Evolutionary conservation across 805 yeast genomes (phyloP).

Genomic region (Osmozyma mogii): DNA sequence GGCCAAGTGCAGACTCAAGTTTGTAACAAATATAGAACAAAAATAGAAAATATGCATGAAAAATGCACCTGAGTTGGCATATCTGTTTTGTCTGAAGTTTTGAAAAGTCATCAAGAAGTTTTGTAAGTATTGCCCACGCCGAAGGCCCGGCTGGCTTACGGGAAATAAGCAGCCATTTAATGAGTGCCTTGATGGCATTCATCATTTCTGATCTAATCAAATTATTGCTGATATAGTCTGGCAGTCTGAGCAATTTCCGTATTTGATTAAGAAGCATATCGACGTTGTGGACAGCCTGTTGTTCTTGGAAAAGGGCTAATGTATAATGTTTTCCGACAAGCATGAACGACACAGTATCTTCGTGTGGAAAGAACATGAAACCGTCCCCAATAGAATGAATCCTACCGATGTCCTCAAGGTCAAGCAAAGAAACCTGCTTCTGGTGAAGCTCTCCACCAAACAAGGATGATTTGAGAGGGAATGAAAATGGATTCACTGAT

Average conservation of each 20-base stretch:
- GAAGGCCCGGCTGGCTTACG: not conserved
- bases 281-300: constrained; percentile 11
- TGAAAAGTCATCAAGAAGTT: not conserved
- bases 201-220: constrained; percentile 6
- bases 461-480: constrained; percentile 7
- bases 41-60: constrained; percentile 9
- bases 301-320: constrained; percentile 18
- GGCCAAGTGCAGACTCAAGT: constrained; percentile 2
- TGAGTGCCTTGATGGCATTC: constrained; percentile 2
- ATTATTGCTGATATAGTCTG: constrained; percentile 11
- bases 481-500: constrained; percentile 9
- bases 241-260: constrained; percentile 13
- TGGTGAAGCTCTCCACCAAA: constrained; percentile 1
- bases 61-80: constrained; percentile 5
- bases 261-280: constrained; percentile 15
- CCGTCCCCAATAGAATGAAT: constrained; percentile 8
- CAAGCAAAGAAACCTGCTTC: constrained; percentile 4
- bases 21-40: constrained; percentile 6
- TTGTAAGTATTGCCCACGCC: not conserved
- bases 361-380: constrained; percentile 6
- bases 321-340: constrained; percentile 16
- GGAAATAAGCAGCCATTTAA: constrained; percentile 14
- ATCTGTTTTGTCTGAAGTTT: constrained; percentile 11
- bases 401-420: constrained; percentile 3
- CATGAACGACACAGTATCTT: constrained; percentile 4